A percentile compares a stretch with the other conserved stretches of the same genome.
Conservation (phyloP, 2,329 filamentous ascomycete species). For the Periconia digitata region DNA sequence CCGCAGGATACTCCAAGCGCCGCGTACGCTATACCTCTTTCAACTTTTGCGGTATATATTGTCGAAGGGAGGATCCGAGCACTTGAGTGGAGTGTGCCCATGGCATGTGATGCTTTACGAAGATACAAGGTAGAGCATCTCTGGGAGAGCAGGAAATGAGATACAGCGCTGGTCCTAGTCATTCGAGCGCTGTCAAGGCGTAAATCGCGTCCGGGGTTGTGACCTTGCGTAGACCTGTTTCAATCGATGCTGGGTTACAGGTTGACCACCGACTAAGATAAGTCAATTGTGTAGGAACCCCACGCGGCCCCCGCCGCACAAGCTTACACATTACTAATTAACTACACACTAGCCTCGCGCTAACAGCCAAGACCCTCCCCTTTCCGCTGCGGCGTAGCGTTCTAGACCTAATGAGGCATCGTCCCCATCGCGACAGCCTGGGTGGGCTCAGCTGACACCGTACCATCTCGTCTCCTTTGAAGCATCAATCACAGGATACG, state of each 20-base stretch:
- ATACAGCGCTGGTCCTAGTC: too few species aligned
- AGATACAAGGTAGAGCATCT: neutral
- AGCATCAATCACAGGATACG: neutral
- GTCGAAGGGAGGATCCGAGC: neutral
- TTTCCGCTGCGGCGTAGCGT: neutral
- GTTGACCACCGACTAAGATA: too few species aligned
- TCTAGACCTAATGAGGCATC: neutral
- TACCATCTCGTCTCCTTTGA: too few species aligned
- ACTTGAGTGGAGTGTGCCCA: too few species aligned
- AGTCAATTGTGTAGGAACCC: neutral
- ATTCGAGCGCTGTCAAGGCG: too few species aligned
- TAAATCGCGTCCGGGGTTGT: too few species aligned
- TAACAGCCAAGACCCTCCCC: too few species aligned
- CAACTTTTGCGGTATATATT: neutral
- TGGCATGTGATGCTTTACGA: neutral
- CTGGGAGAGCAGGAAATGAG: too few species aligned
- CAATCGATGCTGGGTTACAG: too few species aligned
- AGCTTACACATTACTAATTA: neutral
- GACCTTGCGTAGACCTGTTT: too few species aligned
- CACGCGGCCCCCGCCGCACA: neutral
- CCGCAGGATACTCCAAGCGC: neutral
- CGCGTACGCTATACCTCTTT: neutral
- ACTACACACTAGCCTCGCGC: neutral
- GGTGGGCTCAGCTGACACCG: too few species aligned
- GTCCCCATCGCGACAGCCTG: too few species aligned